phyloP scores from a whole-genome alignment of 805 yeast genomes.

The Isabelozyma pseudorhagii region DNA sequence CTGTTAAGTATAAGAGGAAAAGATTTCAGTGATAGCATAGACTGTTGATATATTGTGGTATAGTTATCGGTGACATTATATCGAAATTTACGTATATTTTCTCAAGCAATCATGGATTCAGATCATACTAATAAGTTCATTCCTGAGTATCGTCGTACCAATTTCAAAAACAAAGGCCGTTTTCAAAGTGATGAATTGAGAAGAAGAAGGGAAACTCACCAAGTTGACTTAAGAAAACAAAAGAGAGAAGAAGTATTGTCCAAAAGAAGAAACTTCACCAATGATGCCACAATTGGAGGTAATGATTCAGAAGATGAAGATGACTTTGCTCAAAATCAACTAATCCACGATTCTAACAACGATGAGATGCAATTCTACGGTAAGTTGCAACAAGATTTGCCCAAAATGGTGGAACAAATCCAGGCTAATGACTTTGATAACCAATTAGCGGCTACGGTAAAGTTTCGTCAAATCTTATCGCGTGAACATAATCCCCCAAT shows the following conservation, averaged over 20 bases:
- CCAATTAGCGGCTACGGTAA: conserved; percentile 85
- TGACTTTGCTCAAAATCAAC: conserved; percentile 14
- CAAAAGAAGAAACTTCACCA: conserved; percentile 80
- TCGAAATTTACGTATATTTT: background rate
- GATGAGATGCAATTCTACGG: conserved; percentile 41
- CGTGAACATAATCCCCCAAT: conserved; percentile 97
- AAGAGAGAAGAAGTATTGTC: conserved; percentile 93
- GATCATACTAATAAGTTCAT: conserved; percentile 80
- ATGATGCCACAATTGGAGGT: conserved; percentile 30
- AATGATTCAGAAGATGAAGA: conserved; percentile 44
- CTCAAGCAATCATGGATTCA: conserved; percentile 53
- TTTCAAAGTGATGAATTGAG: conserved; percentile 95
- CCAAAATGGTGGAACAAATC: conserved; percentile 80
- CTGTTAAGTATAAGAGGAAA: too few relatives aligned
- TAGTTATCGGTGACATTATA: background rate
- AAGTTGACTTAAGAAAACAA: conserved; percentile 93
- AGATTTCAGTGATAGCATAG: background rate
- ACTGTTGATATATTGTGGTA: background rate
- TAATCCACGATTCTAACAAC: conserved; percentile 44
- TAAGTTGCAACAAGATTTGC: conserved; percentile 59
- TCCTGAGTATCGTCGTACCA: conserved; percentile 96
- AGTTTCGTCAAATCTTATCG: conserved; percentile 88
- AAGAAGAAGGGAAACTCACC: conserved; percentile 96
- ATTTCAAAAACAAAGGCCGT: conserved; percentile 90
- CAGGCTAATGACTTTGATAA: conserved; percentile 70